Evolutionary conservation across 2,329 filamentous ascomycete species (phyloP), one percentile per base, ranked within the genome.

Genomic region (Amesomyces nigricolor): DNA sequence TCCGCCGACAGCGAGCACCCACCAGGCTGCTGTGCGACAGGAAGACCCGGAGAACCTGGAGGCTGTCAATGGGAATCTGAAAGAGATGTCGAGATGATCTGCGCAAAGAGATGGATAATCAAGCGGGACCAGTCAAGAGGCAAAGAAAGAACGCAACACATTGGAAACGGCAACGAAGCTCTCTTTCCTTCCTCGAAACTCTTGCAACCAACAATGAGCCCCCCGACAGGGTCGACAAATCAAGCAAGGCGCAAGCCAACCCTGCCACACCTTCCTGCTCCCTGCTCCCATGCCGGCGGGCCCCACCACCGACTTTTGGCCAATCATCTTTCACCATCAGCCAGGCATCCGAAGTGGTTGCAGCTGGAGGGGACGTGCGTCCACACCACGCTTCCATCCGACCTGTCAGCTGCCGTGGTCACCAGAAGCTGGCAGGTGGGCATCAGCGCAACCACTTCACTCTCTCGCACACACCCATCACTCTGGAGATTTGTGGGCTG

Each of bases 191-290:
- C 45, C 8, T 49, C 39, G 11, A 29, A 14, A n/a, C 19, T 32
- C 30, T 10, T 32, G 30, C 30, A 32, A 32, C 30, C 10, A 10
- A 32, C 7, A 32, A 19, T 19, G 30, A 10, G 30, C 10, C 30
- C 30, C 2, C 30, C 10, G 30, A 29, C 51, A 53, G 56, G 54
- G 58, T 61, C 58, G 60, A 61, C 59, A 61, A 32, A 58, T 56
- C 37, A 46, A 50, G 39, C 40, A n/a, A 19, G 19, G 16, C 6
- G 46, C 29, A 19, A 19, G 17, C 43, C 48, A 47, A 50, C 51
- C 26, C 26, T 19, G 40, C 51, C 52, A 44, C 52, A 54, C 51
- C 48, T 46, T 49, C 16, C 51, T 38, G 29, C 11, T 13, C 26
- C 37, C 32, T 49, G 54, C 47, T 47, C 43, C 35, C 52, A 50